Conservation (phyloP, 441 rosid species). For the Arabidopsis hybrid region DNA sequence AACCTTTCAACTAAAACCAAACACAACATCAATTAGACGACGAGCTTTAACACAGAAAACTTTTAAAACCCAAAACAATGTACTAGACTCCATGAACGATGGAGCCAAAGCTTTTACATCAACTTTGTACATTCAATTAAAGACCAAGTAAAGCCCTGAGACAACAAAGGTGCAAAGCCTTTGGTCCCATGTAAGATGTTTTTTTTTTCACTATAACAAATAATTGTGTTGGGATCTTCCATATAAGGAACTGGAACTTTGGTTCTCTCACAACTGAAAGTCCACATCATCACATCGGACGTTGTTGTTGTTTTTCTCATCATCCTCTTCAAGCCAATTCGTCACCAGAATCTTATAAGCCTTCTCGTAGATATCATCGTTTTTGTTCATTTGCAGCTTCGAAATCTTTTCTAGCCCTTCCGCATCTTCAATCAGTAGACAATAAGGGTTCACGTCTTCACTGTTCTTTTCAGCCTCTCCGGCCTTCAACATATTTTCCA, state of each 20-base stretch:
- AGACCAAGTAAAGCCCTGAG: neutral
- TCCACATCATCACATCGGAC: neutral
- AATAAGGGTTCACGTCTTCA: neutral
- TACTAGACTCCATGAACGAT: too few species aligned
- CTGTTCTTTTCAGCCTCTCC: neutral
- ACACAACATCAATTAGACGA: too few species aligned
- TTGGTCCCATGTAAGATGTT: too few species aligned
- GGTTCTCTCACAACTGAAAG: neutral
- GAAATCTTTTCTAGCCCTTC: neutral
- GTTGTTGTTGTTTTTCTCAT: neutral
- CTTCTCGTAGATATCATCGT: neutral
- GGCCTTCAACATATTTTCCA: neutral
- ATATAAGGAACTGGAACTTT: too few species aligned
- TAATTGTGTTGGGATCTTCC: too few species aligned
- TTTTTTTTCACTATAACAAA: too few species aligned
- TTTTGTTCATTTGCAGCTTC: neutral
- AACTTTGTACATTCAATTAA: neutral
- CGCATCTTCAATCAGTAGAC: neutral
- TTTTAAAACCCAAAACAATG: too few species aligned
- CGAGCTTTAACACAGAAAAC: too few species aligned
- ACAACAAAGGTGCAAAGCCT: neutral
- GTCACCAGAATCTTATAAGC: neutral
- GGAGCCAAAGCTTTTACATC: neutral
- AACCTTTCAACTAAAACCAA: neutral
- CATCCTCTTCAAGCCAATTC: neutral